phyloP scores from a whole-genome alignment of 1,284 basidiomycete species.

The Moniliophthora roreri region DNA sequence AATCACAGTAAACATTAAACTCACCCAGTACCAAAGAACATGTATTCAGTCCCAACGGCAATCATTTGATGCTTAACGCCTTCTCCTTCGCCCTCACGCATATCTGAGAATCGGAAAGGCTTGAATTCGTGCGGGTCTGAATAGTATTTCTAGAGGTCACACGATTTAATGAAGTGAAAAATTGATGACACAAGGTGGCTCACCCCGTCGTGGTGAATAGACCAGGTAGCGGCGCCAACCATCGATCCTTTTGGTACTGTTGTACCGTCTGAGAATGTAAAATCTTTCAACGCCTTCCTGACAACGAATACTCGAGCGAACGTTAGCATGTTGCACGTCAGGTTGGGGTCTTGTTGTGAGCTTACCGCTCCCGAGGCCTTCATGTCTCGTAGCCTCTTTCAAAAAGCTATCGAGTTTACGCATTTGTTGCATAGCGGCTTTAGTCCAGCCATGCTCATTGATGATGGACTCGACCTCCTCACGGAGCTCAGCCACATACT shows the following conservation, averaged over 20 bases:
- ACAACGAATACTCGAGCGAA: conserved; percentile 12
- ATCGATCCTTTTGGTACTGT: conserved; percentile 22
- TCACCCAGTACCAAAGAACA: not conserved
- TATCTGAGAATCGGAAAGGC: conserved; percentile 20
- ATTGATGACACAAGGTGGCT: not conserved
- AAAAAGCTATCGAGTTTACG: conserved; percentile 39
- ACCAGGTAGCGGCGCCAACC: conserved; percentile 13
- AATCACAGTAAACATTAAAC: too few species aligned
- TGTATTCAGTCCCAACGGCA: not conserved
- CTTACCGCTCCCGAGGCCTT: conserved; percentile 23
- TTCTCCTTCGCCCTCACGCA: conserved; percentile 12
- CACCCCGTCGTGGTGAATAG: conserved; percentile 21
- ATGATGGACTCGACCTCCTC: conserved; percentile 33
- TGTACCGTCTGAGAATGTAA: conserved; percentile 25
- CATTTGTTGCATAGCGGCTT: conserved; percentile 33
- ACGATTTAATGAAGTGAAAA: not conserved
- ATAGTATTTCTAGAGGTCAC: conserved; percentile 12
- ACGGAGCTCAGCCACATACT: conserved; percentile 32
- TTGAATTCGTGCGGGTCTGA: conserved; percentile 17
- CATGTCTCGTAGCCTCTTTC: conserved; percentile 31
- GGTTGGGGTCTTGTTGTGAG: not conserved
- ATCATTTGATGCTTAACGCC: conserved; percentile 14
- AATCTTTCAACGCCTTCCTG: conserved; percentile 21
- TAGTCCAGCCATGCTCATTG: conserved; percentile 35
- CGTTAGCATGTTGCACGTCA: not conserved